Base-by-base conservation (phyloP, 1,284 basidiomycete species). In the Boletellus deceptivus region DNA sequence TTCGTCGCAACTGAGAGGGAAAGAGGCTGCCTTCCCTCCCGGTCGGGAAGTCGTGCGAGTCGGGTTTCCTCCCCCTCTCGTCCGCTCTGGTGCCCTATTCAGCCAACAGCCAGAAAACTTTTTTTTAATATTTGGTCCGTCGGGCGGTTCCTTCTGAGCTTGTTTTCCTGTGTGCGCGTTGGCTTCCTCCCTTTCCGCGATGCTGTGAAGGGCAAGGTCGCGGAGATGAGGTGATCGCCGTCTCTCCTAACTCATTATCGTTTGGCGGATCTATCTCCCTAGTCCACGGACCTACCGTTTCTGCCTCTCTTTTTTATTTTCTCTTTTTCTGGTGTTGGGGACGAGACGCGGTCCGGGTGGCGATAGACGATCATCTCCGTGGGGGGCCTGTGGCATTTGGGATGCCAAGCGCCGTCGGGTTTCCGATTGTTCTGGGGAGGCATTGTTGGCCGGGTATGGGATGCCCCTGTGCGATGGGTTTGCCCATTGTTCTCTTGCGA, bases 201-300 rank as follows among this genome's bases (percentile, higher is more conserved):
- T 52, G 50, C 53, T 61, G 56, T 57, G 27, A 55, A 18, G 49
- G 20, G 40, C 22, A 42, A 38, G 18, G 18, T 45, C n/a, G 45
- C 63, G 63, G 65, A 66, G 49, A 68, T 64, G 65, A 62, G 52
- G 11, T 58, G 65, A 63, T 64, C 54, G 57, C 65, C 63, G 61
- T 57, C 39, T 16, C 61, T 54, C 64, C 62, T 61, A 56, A 61
- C 3, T 25, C 13, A 20, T 9, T 11, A 48, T 49, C 50, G 51
- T 64, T 8, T 31, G 29, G 11, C 10, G 29, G 29, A 31, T 31
- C 29, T 31, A 31, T 31, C 41, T 18, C 27, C 31, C 41, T 42
- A 22, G 39, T 25, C 25, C 22, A 40, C 39, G 24, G 25, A 20
- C 41, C 41, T 20, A 8, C 18, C 29, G 31, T 33, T 33, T 33